These are phyloP conservation scores for Ustilago sp. DNA, from an alignment of 1,284 basidiomycete genomes.

Conservation along the genomic window DNA sequence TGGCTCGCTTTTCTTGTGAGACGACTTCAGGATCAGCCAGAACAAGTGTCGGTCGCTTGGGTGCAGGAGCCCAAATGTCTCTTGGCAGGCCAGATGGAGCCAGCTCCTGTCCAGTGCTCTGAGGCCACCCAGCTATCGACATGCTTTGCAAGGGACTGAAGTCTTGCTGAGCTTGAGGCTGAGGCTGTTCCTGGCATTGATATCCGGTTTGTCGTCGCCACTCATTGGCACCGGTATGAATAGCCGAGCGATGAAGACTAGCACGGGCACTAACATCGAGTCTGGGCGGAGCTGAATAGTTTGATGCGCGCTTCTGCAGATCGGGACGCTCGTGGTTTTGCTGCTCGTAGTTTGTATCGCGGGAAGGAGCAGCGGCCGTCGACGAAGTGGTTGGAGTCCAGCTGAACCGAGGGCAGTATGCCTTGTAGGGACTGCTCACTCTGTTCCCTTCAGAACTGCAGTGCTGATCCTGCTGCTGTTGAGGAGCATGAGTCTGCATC, in stretches of 20 bases:
- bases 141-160: not conserved
- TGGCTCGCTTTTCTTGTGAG: constrained; percentile 29
- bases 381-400: constrained; percentile 2
- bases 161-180: not conserved
- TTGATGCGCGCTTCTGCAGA: not conserved
- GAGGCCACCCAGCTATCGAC: constrained; percentile 6
- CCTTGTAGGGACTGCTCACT: constrained; percentile 18
- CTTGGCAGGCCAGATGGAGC: constrained; percentile 12
- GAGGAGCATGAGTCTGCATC: not conserved
- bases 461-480: constrained; percentile 7
- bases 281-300: not conserved
- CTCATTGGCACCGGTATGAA: constrained; percentile 6
- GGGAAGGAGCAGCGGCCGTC: not conserved
- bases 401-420: constrained; percentile 17
- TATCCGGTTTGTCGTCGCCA: not conserved
- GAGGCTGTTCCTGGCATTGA: not conserved
- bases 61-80: constrained; percentile 48
- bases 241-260: constrained; percentile 18
- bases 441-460: constrained; percentile 4
- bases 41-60: constrained; percentile 25
- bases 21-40: constrained; percentile 36
- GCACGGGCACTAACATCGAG: not conserved
- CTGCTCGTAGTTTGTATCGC: not conserved
- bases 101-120: not conserved
- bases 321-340: constrained; percentile 3